Percentiles rank a stretch among this genome's conserved stretches.
Conservation (phyloP, 805 yeast genomes). For the Cyberlindnera amylophila region DNA sequence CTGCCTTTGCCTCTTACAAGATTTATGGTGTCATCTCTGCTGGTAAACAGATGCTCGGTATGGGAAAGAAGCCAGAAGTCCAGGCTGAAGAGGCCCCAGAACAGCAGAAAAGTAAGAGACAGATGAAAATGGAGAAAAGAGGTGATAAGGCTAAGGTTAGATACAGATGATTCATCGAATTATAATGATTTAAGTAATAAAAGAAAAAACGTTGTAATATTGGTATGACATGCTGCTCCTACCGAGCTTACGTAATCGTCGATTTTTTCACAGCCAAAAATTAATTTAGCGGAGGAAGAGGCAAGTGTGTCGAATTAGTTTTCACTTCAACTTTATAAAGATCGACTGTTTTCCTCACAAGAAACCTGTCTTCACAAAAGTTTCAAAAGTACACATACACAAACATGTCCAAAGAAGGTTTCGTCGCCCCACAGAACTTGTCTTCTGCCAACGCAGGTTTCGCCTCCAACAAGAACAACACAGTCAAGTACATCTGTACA, state of each 20-base stretch:
- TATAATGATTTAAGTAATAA: no score
- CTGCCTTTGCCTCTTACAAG: conserved; percentile 44
- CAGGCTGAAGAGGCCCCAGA: conserved; percentile 4
- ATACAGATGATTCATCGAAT: conserved; percentile 29
- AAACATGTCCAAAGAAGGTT: conserved; percentile 74
- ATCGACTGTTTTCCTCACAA: background rate
- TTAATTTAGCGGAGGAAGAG: no score
- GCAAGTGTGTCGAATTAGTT: no score
- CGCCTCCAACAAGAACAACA: conserved; percentile 63
- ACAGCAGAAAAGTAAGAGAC: conserved; percentile 36
- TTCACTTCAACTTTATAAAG: no score
- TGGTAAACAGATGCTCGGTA: conserved; percentile 27
- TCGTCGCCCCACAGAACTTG: conserved; percentile 73
- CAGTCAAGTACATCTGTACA: conserved; percentile 92
- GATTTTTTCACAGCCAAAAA: no score
- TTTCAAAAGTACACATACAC: background rate
- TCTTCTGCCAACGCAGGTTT: conserved; percentile 88
- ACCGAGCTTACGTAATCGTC: no score
- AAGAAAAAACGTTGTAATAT: no score
- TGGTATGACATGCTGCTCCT: no score
- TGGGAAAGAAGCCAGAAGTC: conserved; percentile 9
- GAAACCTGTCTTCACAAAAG: background rate
- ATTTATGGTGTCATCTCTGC: conserved; percentile 32
- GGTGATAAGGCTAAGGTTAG: conserved; percentile 35
- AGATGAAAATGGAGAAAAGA: conserved; percentile 36